Evolutionary conservation across 306 rosid genomes (phyloP).

Genomic region (Vigna trinervia): DNA sequence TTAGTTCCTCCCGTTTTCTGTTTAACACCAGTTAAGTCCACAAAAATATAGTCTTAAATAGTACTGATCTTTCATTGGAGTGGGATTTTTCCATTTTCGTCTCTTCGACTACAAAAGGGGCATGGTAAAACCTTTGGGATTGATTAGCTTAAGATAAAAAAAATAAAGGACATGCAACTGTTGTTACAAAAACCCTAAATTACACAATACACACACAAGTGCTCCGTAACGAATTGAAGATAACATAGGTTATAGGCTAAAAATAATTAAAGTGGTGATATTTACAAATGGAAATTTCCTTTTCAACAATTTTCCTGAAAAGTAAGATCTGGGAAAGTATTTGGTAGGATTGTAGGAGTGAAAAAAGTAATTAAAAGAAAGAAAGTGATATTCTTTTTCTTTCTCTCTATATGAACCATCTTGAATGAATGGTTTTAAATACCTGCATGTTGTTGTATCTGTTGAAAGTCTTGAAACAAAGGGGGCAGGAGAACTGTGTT

Average conservation of each 20-base stretch:
- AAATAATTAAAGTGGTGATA: slow-evolving; percentile 50
- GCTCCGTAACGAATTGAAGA: slow-evolving; percentile 38
- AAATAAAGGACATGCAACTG: slow-evolving; percentile 31
- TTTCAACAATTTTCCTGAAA: slow-evolving; percentile 55
- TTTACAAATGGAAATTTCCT: slow-evolving; percentile 38
- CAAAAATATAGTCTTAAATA: slow-evolving; percentile 37
- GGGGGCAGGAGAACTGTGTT: slow-evolving; percentile 93
- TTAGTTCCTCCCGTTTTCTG: slow-evolving; percentile 39
- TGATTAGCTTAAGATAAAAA: slow-evolving; percentile 8
- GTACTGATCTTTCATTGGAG: slow-evolving; percentile 40
- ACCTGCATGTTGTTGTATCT: slow-evolving; percentile 99
- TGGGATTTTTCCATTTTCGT: slow-evolving; percentile 28
- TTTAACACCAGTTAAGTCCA: slow-evolving; percentile 37
- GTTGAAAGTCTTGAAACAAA: slow-evolving; percentile 95
- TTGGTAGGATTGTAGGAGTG: background rate
- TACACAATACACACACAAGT: slow-evolving; percentile 30
- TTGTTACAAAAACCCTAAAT: slow-evolving; percentile 55
- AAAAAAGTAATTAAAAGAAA: slow-evolving; percentile 29
- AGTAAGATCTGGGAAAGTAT: slow-evolving; percentile 51
- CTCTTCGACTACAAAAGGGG: slow-evolving; percentile 6
- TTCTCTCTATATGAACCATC: background rate
- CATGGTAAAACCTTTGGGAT: slow-evolving; percentile 14
- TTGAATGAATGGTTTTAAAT: slow-evolving; percentile 23
- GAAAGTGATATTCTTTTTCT: slow-evolving; percentile 5
- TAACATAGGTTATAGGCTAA: slow-evolving; percentile 45